phyloP scores from a whole-genome alignment of 2,329 filamentous ascomycete species.

The Dendrostoma leiphaemia region DNA sequence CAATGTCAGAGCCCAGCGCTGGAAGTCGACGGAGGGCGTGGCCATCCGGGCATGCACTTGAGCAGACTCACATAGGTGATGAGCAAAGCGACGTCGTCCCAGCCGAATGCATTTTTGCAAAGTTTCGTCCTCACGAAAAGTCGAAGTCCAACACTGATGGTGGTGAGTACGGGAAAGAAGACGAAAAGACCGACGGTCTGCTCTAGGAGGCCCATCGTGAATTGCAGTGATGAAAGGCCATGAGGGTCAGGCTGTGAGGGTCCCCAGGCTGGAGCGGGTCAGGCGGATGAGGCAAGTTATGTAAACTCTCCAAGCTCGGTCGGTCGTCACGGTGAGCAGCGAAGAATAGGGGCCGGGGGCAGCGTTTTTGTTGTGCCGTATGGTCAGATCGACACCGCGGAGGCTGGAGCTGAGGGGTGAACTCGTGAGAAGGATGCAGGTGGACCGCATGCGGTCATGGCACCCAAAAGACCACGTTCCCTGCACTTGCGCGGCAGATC shows the following conservation, averaged over 20 bases:
- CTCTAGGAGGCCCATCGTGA: background rate
- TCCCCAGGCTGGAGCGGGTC: background rate
- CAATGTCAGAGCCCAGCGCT: background rate
- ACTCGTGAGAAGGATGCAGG: background rate
- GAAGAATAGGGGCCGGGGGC: background rate
- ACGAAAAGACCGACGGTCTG: conserved; percentile 6
- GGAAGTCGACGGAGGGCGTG: background rate
- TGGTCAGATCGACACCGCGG: background rate
- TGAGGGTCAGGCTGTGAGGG: background rate
- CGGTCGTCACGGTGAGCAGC: background rate
- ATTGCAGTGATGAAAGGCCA: background rate
- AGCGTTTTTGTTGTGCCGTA: no score
- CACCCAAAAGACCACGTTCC: background rate
- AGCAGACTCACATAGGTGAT: conserved; percentile 11
- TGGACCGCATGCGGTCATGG: background rate
- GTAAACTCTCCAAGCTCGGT: background rate
- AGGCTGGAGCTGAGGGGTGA: background rate
- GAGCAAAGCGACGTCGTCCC: conserved; percentile 15
- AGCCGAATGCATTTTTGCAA: conserved; percentile 13
- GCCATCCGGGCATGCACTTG: no score
- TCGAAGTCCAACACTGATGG: conserved; percentile 16
- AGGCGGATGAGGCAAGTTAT: background rate
- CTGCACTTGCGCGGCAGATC: background rate
- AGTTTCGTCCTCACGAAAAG: conserved; percentile 10
- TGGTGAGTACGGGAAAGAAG: conserved; percentile 15